phyloP scores from a whole-genome alignment of 441 rosid genomes.

The Erodium moschatum region DNA sequence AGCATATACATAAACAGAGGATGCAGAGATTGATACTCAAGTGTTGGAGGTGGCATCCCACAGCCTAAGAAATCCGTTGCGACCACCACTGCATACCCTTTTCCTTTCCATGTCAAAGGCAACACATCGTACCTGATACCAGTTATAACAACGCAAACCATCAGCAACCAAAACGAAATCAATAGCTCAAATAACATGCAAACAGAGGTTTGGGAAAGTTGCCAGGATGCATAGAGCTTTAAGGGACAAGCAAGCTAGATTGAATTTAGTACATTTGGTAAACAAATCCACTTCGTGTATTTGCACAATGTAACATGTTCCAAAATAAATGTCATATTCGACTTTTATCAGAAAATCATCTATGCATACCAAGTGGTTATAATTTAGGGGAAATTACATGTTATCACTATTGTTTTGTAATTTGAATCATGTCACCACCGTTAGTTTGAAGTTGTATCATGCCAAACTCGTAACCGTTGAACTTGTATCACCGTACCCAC shows the following conservation, averaged over 20 bases:
- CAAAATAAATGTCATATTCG: too few species aligned
- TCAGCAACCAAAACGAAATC: too few species aligned
- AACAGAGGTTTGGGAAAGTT: background rate
- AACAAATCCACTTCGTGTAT: too few species aligned
- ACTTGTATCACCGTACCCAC: too few species aligned
- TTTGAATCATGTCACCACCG: too few species aligned
- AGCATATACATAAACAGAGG: background rate
- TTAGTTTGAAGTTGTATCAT: too few species aligned
- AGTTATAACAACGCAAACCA: background rate
- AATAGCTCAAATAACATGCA: background rate
- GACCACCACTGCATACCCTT: constrained; percentile 95
- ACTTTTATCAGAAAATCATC: too few species aligned
- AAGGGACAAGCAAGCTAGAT: background rate
- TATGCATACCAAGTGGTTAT: too few species aligned
- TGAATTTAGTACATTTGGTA: background rate
- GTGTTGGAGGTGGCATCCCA: constrained; percentile 99
- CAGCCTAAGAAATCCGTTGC: constrained; percentile 83
- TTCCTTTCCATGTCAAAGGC: constrained; percentile 95
- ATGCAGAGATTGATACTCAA: constrained; percentile 14
- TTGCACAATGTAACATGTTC: too few species aligned
- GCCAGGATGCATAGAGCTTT: background rate
- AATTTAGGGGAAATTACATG: too few species aligned
- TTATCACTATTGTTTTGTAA: too few species aligned
- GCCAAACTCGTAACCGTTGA: too few species aligned
- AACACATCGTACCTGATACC: constrained; percentile 73